These are phyloP conservation scores for Piromyces sp. DNA, from an alignment of 192 early-diverging fungal species.

Conservation along the genomic window DNA sequence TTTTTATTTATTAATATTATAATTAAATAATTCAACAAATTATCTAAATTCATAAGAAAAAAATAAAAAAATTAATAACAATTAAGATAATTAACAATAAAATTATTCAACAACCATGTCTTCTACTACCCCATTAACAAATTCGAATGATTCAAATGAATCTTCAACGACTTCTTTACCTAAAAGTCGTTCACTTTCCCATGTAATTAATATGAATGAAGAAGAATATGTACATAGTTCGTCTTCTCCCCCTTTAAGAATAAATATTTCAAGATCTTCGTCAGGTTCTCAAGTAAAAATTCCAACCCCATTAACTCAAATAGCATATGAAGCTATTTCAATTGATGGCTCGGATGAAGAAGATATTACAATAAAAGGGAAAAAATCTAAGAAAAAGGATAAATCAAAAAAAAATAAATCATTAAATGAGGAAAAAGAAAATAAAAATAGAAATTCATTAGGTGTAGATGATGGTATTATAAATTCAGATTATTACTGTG, in stretches of 20 bases:
- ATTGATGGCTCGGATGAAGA: neutral
- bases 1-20: no score
- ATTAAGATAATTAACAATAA: no score
- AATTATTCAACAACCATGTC: neutral
- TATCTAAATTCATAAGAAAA: no score
- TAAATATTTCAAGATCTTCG: neutral
- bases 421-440: neutral
- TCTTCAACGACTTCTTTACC: neutral
- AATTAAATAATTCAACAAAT: no score
- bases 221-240: neutral
- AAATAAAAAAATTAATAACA: no score
- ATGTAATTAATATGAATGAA: neutral
- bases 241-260: neutral
- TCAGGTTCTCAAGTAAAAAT: neutral
- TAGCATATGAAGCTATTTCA: neutral
- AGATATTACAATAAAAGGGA: neutral
- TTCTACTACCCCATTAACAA: neutral
- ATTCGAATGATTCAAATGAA: neutral
- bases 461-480: neutral
- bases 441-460: neutral
- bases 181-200: neutral
- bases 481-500: neutral
- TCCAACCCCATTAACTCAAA: neutral
- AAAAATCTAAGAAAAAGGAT: neutral
- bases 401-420: neutral